Base-by-base conservation (phyloP, 2,329 filamentous ascomycete genomes). In the Thermomyces lanuginosus region DNA sequence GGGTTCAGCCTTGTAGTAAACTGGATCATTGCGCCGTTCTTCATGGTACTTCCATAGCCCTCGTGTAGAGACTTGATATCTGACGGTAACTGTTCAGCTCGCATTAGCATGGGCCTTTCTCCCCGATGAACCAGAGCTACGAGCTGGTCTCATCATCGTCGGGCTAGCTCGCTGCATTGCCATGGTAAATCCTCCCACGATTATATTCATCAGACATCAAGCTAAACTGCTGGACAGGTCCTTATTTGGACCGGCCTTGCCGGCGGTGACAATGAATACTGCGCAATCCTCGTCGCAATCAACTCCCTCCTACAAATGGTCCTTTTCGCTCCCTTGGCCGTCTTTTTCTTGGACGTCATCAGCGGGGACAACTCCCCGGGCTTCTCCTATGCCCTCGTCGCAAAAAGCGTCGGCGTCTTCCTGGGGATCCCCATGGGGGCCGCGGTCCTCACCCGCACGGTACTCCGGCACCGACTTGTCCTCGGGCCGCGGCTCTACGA, bases 101-200 rank as follows among this genome's bases (percentile, higher is more conserved):
- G 54, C 28, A 2, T 34, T 58, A 23, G 48, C 56, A 2, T 61
- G 55, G 67, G 66, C 66, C 0, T 66, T 66, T 36, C 43, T 66
- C 2, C 61, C 61, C 0, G 61, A 66, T 36, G 51, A 63, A 28
- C 48, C 49, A 19, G 62, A 54, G 2, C 47, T 67, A 2, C 48
- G 63, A 26, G 64, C 70, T 21, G 81, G 80, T 0, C 56, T 89
- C 2, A 80, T 89, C 19, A 67, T 92, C 4, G 82, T 92, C 0
- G 82, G 83, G 0, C 58, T 92, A 1, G 83, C 78, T 4, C 61
- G 83, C 27, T 92, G 83, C 41, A 92, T 92, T 35, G 82, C 81
- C 16, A 92, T 92, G 82, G 80, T 76, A 46, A 32, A 53, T 38
- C 21, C 21, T 9, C 10, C 9, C 9, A 24, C 22, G 16, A 17